Evolutionary conservation across 2,329 filamentous ascomycete genomes (phyloP), one percentile per base, ranked within the genome.

Genomic region (Pezicula radicicola): DNA sequence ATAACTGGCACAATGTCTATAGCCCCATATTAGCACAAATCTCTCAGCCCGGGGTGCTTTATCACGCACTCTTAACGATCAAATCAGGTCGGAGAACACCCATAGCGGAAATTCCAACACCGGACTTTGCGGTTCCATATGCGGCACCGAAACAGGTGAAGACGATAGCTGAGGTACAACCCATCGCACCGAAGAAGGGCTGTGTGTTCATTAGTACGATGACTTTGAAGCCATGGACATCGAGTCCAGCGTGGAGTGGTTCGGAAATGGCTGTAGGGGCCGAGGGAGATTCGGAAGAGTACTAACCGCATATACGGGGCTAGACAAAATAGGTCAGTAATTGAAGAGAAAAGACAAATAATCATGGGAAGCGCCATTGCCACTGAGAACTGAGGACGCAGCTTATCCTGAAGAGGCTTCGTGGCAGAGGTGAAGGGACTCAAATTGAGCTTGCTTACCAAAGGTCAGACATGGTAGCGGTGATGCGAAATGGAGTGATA

Each of bases 221-320:
- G 51, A 46, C 53, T 60, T 55, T 58, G 50, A 53, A 57, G 53
- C 47, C 46, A 53, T 50, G 49, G 40, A 48, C 13, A 41, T 45
- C 37, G 48, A 51, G 39, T 54, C 45, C 25, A 35, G 50, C 42
- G 41, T 42, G 16, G 37, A 41, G 46, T 51, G 56, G 28, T 53
- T 58, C 41, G 51, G 51, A 55, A 40, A 46, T 54, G 52, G 55
- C 41, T 54, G 60, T 56, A 60, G 36, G 49, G 37, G 27, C 49
- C 47, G 36, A 40, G 15, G 19, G 33, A 44, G 51, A 36, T 47
- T 50, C 35, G 49, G 60, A 25, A 25, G 50, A 21, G 53, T 68
- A 96, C 93, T 91, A 85, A 97, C 94, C 83, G 94, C 91, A 81
- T 97, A 99, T 70, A 96, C 93, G 78, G 93, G 93, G 81, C 93